Conservation (phyloP, 2,329 filamentous ascomycete species). For the Bipolaris oryzae region DNA sequence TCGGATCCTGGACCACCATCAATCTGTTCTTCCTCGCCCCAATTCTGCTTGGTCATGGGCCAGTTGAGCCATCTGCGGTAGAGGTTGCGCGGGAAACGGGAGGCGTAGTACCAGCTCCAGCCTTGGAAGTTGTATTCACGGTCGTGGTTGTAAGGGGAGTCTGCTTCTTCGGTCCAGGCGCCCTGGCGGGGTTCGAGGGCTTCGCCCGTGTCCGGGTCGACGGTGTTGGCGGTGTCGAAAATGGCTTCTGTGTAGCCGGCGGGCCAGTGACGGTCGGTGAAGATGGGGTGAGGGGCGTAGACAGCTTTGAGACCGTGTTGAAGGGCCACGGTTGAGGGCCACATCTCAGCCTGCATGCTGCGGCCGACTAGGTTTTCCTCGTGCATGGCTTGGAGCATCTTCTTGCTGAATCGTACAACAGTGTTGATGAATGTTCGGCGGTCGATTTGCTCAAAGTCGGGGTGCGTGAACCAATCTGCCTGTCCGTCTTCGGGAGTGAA, state of each 20-base stretch:
- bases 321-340: slow-evolving; percentile 83
- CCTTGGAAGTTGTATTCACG: slow-evolving; percentile 88
- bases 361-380: slow-evolving; percentile 85
- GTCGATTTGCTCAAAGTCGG: slow-evolving; percentile 57
- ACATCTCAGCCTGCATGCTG: slow-evolving; percentile 96
- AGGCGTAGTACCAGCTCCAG: slow-evolving; percentile 91
- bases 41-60: slow-evolving; percentile 77
- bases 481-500: slow-evolving; percentile 82
- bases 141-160: slow-evolving; percentile 60
- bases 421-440: slow-evolving; percentile 90
- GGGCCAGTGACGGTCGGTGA: slow-evolving; percentile 86
- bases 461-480: slow-evolving; percentile 60
- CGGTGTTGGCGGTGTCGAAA: slow-evolving; percentile 66
- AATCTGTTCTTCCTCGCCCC: slow-evolving; percentile 74
- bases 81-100: slow-evolving; percentile 78
- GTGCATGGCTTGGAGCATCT: slow-evolving; percentile 86
- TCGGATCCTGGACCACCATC: slow-evolving; percentile 47
- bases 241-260: slow-evolving; percentile 75
- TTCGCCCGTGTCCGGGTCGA: slow-evolving; percentile 31
- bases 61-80: slow-evolving; percentile 88
- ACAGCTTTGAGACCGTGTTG: slow-evolving; percentile 95
- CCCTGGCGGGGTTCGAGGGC: slow-evolving; percentile 67
- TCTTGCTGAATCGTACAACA: slow-evolving; percentile 79
- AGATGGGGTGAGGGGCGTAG: slow-evolving; percentile 87
- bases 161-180: slow-evolving; percentile 52